These are phyloP conservation scores for Thielaviopsis populi DNA, from an alignment of 2,329 filamentous ascomycete genomes.

Conservation along the genomic window DNA sequence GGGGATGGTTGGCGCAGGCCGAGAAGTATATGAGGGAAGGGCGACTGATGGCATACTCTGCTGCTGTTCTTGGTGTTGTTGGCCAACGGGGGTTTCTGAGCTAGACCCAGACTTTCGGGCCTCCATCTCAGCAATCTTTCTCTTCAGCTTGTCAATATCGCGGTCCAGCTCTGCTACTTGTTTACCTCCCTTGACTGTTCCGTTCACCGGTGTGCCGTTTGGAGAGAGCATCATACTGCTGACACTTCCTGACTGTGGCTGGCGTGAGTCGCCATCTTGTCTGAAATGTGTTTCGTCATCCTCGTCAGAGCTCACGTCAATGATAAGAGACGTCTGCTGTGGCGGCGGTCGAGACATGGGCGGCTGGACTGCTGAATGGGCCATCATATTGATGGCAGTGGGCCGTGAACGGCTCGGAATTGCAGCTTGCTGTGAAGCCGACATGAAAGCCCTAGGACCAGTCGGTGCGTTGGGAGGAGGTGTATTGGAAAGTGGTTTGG, in stretches of 20 bases:
- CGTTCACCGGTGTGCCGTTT: neutral
- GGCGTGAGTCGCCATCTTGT: slow-evolving; percentile 7
- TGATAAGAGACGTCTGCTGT: slow-evolving; percentile 9
- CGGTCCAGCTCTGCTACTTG: slow-evolving; percentile 27
- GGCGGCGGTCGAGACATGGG: neutral
- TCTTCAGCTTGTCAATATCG: slow-evolving; percentile 47
- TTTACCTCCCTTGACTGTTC: neutral
- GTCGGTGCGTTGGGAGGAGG: neutral
- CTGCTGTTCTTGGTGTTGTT: neutral
- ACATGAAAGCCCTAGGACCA: slow-evolving; percentile 1
- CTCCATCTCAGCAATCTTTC: slow-evolving; percentile 43
- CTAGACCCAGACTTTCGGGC: slow-evolving; percentile 31
- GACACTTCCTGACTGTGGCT: slow-evolving; percentile 2
- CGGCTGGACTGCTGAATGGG: neutral
- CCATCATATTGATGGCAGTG: neutral
- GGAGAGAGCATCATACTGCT: neutral
- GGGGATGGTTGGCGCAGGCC: neutral
- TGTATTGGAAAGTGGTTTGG: neutral
- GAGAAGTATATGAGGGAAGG: neutral
- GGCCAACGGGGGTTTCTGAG: neutral
- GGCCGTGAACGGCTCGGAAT: neutral
- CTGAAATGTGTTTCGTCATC: slow-evolving; percentile 14
- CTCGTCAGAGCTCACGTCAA: slow-evolving; percentile 14
- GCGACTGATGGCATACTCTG: neutral
- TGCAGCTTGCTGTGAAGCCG: neutral